Evolutionary conservation across 805 yeast species (phyloP), one percentile per base, ranked within the genome.

Genomic region (Torulaspora delbrueckii): DNA sequence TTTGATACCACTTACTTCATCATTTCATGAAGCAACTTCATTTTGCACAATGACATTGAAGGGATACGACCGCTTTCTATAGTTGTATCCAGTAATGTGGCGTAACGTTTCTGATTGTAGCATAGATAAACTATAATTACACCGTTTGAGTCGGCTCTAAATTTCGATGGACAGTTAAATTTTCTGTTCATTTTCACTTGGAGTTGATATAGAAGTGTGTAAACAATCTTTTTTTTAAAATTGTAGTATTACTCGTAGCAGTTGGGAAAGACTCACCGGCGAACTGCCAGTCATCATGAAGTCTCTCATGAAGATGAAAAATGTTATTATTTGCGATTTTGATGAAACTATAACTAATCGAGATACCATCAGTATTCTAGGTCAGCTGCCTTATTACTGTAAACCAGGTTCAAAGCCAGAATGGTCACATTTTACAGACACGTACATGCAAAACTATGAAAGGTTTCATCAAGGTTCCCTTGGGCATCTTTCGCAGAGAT

Each of bases 161-260:
- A 32, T 19, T 25, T 25, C 27, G n/a, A 8, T 33, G 38, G 32
- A 16, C 27, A 32, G 37, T 10, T 28, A 13, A 19, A 13, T 24
- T 37, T 33, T 35, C 33, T 37, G 33, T 25, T 41, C 40, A 39
- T 41, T 37, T 40, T 37, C 45, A 60, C 62, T 49, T 50, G 46
- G 51, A 56, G 46, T 44, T 53, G 65, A 62, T 56, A 62, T 62
- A 62, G 66, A 62, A 62, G 66, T 41, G 66, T 60, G 66, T 52
- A 44, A 42, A 60, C 65, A 62, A 18, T 34, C 40, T 27, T 19
- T 22, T 14, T 4, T 13, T 14, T 25, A 22, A 13, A 25, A 6
- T 16, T 8, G 26, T n/a, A 23, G 32, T 14, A 13, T 16, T 5
- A 22, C 18, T 24, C 16, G 25, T 34, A 34, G 19, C 18, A 7